These are phyloP conservation scores for Eucalyptus curtisii DNA, from an alignment of 345 rosid species.

Conservation along the genomic window DNA sequence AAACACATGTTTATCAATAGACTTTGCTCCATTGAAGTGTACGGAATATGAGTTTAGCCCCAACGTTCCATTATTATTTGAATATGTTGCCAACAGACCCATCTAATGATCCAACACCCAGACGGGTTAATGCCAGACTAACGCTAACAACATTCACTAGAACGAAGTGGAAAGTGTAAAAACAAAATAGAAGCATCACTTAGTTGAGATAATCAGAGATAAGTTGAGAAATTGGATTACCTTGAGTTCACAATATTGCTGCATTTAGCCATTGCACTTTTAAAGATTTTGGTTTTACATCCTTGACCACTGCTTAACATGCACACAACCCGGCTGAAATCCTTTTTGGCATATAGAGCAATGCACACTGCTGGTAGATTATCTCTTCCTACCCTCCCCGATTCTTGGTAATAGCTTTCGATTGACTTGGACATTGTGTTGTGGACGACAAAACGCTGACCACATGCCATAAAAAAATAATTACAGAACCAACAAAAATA, in stretches of 20 bases:
- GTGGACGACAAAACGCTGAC: constrained; percentile 86
- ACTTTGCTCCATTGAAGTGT: not conserved
- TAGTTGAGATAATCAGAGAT: not conserved
- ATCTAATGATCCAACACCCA: not conserved
- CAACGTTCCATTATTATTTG: not conserved
- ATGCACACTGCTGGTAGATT: constrained; percentile 54
- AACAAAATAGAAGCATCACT: not conserved
- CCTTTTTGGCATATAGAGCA: constrained; percentile 84
- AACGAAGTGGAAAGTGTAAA: not conserved
- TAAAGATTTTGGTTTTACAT: constrained; percentile 55
- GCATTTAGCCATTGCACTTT: constrained; percentile 81
- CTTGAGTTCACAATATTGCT: constrained; percentile 80
- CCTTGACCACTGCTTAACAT: constrained; percentile 82
- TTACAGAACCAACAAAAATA: not conserved
- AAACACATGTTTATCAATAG: not conserved
- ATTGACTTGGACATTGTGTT: constrained; percentile 86
- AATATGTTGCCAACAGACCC: not conserved
- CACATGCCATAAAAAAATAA: not conserved
- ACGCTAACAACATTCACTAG: not conserved
- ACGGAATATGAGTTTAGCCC: not conserved
- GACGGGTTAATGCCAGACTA: not conserved
- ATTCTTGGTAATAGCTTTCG: constrained; percentile 94
- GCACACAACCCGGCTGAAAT: constrained; percentile 86
- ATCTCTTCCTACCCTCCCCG: constrained; percentile 93
- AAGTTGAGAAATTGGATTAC: constrained; percentile 8